Evolutionary conservation across 1,284 basidiomycete species (phyloP).

Genomic region (Trichosporon ovoides): DNA sequence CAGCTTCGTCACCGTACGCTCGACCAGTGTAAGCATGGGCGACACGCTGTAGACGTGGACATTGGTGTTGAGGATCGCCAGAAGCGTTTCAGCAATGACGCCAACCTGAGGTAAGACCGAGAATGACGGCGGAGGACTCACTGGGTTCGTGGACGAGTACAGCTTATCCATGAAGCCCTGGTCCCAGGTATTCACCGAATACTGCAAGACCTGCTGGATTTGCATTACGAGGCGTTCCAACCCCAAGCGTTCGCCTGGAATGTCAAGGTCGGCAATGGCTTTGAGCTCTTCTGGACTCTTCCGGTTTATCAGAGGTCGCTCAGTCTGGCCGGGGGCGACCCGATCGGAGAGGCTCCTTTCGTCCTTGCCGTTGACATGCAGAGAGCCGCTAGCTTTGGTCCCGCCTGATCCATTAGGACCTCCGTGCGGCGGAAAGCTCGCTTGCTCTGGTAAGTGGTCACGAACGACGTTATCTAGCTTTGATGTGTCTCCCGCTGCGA

Average conservation of each 20-base stretch:
- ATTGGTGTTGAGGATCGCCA: constrained; percentile 48
- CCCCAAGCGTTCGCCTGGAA: constrained; percentile 16
- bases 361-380: background rate
- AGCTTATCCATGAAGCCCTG: constrained; percentile 44
- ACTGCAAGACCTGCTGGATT: constrained; percentile 24
- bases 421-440: too few species aligned
- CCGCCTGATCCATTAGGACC: too few species aligned
- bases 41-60: constrained; percentile 49
- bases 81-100: constrained; percentile 45
- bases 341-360: background rate
- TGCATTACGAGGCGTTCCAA: constrained; percentile 21
- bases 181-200: constrained; percentile 34
- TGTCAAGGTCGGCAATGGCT: constrained; percentile 14
- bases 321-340: background rate
- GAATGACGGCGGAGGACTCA: constrained; percentile 12
- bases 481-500: constrained; percentile 16
- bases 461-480: background rate
- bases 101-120: constrained; percentile 26
- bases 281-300: constrained; percentile 18
- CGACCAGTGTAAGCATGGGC: constrained; percentile 44
- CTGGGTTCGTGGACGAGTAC: constrained; percentile 46
- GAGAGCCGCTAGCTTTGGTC: too few species aligned
- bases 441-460: too few species aligned
- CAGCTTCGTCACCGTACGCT: constrained; percentile 24
- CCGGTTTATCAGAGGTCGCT: constrained; percentile 13